Percentiles rank a stretch among this genome's conserved stretches.
Conservation (phyloP, 495 filamentous ascomycete genomes). For the Geopyxis carbonaria region DNA sequence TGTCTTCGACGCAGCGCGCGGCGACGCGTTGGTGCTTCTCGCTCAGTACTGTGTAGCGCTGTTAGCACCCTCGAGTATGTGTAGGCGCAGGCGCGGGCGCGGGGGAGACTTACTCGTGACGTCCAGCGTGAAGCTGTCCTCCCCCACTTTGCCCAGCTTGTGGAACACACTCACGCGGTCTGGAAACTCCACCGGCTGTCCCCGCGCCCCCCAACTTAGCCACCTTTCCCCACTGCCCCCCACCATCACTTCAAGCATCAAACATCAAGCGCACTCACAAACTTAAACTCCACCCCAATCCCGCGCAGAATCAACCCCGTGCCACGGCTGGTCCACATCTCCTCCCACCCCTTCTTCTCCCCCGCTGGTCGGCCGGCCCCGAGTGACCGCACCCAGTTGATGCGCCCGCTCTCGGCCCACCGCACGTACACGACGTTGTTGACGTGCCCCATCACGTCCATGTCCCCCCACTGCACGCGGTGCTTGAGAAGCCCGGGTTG, state of each 20-base stretch:
- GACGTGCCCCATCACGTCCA: slow-evolving; percentile 66
- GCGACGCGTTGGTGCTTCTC: slow-evolving; percentile 65
- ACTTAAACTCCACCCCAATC: slow-evolving; percentile 79
- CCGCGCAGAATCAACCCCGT: slow-evolving; percentile 64
- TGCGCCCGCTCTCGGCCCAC: slow-evolving; percentile 69
- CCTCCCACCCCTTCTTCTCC: slow-evolving; percentile 47
- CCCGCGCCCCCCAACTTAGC: background rate
- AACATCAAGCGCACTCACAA: slow-evolving; percentile 38
- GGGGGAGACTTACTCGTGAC: slow-evolving; percentile 29
- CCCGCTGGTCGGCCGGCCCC: too few species aligned
- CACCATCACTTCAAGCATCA: background rate
- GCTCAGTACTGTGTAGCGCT: slow-evolving; percentile 38
- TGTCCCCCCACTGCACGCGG: too few species aligned
- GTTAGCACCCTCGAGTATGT: too few species aligned
- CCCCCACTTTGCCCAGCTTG: slow-evolving; percentile 40
- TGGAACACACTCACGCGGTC: slow-evolving; percentile 81
- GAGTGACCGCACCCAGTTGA: slow-evolving; percentile 79
- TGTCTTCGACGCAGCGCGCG: slow-evolving; percentile 63
- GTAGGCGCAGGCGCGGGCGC: too few species aligned
- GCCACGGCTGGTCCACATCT: slow-evolving; percentile 46
- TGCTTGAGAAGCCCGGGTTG: too few species aligned
- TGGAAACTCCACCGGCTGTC: slow-evolving; percentile 71
- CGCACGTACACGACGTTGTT: slow-evolving; percentile 76
- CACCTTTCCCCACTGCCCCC: background rate
- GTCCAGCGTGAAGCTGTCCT: slow-evolving; percentile 39